Evolutionary conservation across 768 basidiomycete genomes (phyloP), one percentile per base, ranked within the genome.

Genomic region (Infundibulicybe gibba): DNA sequence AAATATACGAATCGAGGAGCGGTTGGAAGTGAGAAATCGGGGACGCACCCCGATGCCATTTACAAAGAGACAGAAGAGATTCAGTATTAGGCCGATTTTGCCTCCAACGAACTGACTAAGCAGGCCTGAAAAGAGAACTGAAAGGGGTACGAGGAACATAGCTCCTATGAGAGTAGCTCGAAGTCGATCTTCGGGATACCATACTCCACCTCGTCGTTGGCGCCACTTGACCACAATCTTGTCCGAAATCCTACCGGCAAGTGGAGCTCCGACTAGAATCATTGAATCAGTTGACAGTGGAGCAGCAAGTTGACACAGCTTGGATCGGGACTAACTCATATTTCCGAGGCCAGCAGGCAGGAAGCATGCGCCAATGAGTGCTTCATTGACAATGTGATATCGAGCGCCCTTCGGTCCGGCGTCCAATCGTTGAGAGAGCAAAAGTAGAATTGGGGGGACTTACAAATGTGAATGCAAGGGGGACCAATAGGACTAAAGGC

Each of bases 181-280:
- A 32, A 80, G 66, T 4, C 79, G 67, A 48, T 79, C 79, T 54
- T 81, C 78, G 0, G 80, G 77, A 4, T 68, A 63, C 77, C 75
- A 78, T 3, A 61, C 51, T 2, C 75, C 76, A 0, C 61, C 62
- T 32, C 77, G 69, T 2, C 55, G 51, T 45, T 64, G 56, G 21
- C 68, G 68, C 59, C 70, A 75, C 19, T 55, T 55, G 20, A 65
- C 58, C 12, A 81, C 59, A 0, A 65, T 56, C 10, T 45, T 21
- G 53, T 81, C 79, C 0, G 79, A 77, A 0, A 80, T 44, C 5
- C 58, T 57, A 2, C 79, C 79, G 0, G 75, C 63, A 9, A 78
- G 51, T 0, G 71, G 69, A 6, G 78, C 71, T 4, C 79, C 78
- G n/a, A 71, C 76, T 78, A 41, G 1, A 25, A 40, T 6, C 17